Evolutionary conservation across 495 filamentous ascomycete species (phyloP), one percentile per base, ranked within the genome.

Genomic region (Sordaria brevicollis): DNA sequence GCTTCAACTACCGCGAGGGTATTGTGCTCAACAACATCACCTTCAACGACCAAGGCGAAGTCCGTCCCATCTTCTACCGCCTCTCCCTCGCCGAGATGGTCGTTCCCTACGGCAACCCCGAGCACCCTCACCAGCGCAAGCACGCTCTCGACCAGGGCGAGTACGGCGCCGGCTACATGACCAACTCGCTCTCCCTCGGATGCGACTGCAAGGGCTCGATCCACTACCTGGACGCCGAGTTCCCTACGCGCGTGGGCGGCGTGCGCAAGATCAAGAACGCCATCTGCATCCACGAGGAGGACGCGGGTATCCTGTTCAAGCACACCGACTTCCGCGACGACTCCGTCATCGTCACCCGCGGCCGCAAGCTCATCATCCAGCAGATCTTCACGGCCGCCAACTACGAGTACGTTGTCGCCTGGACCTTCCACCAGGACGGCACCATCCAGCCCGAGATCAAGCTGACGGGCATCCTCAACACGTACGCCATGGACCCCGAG

Each of bases 1-100:
- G 94, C 17, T 97, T 97, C 86, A 97, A 94, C 84, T 93, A 97
- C 81, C 87, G 92, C n/a, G 94, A 97, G 78, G 94, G 94, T 35
- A 91, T 97, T 70, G 89, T 97, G 17, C 84, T 97, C 25, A 94
- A 92, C 79, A 93, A 97, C 79, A 92, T 97, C 77, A 93, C 90
- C 37, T 94, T 89, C 83, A 94, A 93, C 75, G 94, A 97, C 80
- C 91, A 93, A 75, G 93, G 93, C 39, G 90, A 82, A 38, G 85
- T 91, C 54, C 87, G 94, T 35, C 90, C 91, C 1, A 81, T 96
- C 36, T 96, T 97, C 82, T 97, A 94, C 83, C 87, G 94, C 68
- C 83, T 97, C n/a, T 96, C 93, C 1, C 85, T 97, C 6, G 92
- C 93, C 2, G 94, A 97, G 83, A 97, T 97, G 94, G 93, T 97